These are phyloP conservation scores for Colletotrichum musae DNA, from an alignment of 2,329 filamentous ascomycete genomes.

Conservation along the genomic window DNA sequence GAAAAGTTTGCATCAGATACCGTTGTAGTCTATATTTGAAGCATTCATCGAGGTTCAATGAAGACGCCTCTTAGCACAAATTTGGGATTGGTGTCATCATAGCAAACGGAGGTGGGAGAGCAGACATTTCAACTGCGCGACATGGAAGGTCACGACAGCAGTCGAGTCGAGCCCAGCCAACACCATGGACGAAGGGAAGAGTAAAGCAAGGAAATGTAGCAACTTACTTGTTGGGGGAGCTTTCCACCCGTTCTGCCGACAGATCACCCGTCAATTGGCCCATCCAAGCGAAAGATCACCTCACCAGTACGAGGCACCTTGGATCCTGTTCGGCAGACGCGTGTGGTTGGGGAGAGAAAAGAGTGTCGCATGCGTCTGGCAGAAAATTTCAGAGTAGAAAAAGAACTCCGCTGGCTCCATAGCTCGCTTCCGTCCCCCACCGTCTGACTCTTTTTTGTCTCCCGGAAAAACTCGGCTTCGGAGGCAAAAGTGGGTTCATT, in stretches of 20 bases:
- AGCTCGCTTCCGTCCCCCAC: constrained; percentile 36
- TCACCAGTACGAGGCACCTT: constrained; percentile 29
- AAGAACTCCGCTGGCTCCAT: constrained; percentile 35
- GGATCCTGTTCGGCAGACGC: constrained; percentile 37
- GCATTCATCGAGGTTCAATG: constrained; percentile 73
- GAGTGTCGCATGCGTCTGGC: not conserved
- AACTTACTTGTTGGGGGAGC: constrained; percentile 44
- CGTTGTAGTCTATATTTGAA: constrained; percentile 92
- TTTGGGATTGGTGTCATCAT: constrained; percentile 73
- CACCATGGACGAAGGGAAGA: constrained; percentile 31
- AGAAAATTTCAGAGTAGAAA: constrained; percentile 40
- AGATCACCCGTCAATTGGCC: constrained; percentile 42
- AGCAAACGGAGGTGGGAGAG: constrained; percentile 46
- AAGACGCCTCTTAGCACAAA: constrained; percentile 72
- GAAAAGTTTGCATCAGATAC: constrained; percentile 81
- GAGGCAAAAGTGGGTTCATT: not conserved
- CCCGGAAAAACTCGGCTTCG: constrained; percentile 26
- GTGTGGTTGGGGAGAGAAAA: constrained; percentile 32
- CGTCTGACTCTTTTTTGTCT: constrained; percentile 26
- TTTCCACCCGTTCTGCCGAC: constrained; percentile 42
- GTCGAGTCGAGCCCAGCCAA: not conserved
- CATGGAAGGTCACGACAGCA: constrained; percentile 4
- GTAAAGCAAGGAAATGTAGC: constrained; percentile 11
- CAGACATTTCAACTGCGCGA: constrained; percentile 13
- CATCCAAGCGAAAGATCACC: constrained; percentile 41